These are phyloP conservation scores for Yamadazyma paraphyllophila DNA, from an alignment of 805 yeast species.

Conservation along the genomic window DNA sequence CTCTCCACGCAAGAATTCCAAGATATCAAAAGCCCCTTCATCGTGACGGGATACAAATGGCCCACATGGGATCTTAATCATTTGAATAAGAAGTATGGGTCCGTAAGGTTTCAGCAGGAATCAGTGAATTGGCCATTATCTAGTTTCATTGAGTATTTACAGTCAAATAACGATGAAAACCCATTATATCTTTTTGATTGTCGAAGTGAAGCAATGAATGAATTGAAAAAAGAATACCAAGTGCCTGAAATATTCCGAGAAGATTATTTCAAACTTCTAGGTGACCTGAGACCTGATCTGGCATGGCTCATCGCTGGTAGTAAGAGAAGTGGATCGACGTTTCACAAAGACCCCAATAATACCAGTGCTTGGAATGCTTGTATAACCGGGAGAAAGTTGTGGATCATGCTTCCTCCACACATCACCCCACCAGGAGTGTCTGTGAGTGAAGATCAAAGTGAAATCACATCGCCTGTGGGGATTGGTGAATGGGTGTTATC, in stretches of 20 bases:
- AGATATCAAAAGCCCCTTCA: constrained; percentile 62
- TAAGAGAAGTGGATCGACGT: constrained; percentile 77
- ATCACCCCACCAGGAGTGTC: constrained; percentile 82
- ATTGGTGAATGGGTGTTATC: constrained; percentile 87
- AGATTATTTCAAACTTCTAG: constrained; percentile 59
- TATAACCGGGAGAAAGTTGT: constrained; percentile 69
- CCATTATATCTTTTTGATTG: constrained; percentile 88
- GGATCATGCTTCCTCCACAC: constrained; percentile 86
- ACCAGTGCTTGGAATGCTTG: constrained; percentile 91
- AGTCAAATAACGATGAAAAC: constrained; percentile 68
- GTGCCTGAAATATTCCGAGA: constrained; percentile 52
- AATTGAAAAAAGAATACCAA: constrained; percentile 50
- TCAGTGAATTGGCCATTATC: constrained; percentile 75
- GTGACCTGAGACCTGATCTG: constrained; percentile 75
- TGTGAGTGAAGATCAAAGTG: constrained; percentile 73
- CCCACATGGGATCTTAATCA: constrained; percentile 59
- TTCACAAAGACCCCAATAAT: constrained; percentile 89
- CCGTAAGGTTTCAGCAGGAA: constrained; percentile 75
- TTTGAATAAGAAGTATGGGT: constrained; percentile 53
- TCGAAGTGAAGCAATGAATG: constrained; percentile 61
- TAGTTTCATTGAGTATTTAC: constrained; percentile 60
- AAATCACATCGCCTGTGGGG: constrained; percentile 89
- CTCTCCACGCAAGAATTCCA: constrained; percentile 49
- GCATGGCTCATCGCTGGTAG: constrained; percentile 93
- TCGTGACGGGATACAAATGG: constrained; percentile 53